Evolutionary conservation across 345 rosid species (phyloP).

Genomic region (Barbarea vulgaris): DNA sequence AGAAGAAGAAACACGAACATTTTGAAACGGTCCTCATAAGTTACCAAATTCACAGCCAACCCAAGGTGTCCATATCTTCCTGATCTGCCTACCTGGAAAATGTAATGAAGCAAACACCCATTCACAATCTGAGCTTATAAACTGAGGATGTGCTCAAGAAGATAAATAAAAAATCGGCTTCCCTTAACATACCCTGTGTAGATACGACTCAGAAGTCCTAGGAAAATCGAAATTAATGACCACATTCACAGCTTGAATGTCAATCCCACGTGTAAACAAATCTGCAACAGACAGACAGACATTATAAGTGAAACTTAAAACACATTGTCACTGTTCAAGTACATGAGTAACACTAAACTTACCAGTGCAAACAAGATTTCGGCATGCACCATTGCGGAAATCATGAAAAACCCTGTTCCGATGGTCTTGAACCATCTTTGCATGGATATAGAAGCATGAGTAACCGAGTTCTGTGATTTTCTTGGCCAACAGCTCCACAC

Average conservation of each 20-base stretch:
- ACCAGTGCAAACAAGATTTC: conserved; percentile 99
- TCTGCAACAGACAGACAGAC: conserved; percentile 51
- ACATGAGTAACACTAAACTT: conserved; percentile 21
- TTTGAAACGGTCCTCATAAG: conserved; percentile 98
- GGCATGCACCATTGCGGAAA: conserved; percentile 98
- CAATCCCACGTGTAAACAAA: conserved; percentile 97
- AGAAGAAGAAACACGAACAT: conserved; percentile 49
- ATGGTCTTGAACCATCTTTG: conserved; percentile 98
- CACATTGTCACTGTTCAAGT: background rate
- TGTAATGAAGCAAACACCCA: conserved; percentile 3
- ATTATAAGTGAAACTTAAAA: background rate
- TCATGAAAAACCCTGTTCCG: conserved; percentile 98
- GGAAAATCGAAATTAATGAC: conserved; percentile 98
- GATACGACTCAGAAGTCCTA: conserved; percentile 91
- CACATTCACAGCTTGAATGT: conserved; percentile 98
- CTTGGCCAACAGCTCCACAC: conserved; percentile 95
- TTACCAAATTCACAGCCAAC: conserved; percentile 95
- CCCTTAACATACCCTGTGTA: conserved; percentile 79
- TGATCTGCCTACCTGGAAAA: conserved; percentile 83
- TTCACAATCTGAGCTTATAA: background rate
- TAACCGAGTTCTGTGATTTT: conserved; percentile 98
- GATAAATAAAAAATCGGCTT: background rate
- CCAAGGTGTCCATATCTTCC: conserved; percentile 99
- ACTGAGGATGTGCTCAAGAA: background rate
- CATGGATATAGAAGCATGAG: conserved; percentile 96